These are phyloP conservation scores for Tulasnella sp. DNA, from an alignment of 768 basidiomycete species.

Conservation along the genomic window DNA sequence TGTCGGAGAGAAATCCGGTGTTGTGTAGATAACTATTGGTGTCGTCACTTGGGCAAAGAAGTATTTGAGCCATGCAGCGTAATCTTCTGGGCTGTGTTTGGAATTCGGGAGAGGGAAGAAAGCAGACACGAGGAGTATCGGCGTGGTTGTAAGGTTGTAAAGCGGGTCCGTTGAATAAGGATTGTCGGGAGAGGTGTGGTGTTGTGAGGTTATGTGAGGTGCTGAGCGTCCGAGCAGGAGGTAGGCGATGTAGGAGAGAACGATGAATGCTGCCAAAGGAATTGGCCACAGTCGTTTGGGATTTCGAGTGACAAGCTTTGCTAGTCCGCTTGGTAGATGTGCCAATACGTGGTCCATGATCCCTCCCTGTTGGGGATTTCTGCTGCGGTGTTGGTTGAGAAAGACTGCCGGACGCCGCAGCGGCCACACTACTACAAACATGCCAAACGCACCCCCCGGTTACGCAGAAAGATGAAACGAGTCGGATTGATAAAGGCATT, in stretches of 20 bases:
- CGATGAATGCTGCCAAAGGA: neutral
- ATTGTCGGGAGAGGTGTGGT: neutral
- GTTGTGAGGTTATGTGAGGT: neutral
- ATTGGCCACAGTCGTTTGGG: neutral
- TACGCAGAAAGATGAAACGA: neutral
- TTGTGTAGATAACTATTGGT: slow-evolving; percentile 54
- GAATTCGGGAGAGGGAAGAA: slow-evolving; percentile 51
- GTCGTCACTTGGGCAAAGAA: slow-evolving; percentile 47
- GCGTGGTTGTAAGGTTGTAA: slow-evolving; percentile 19
- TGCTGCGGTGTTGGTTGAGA: too few species aligned
- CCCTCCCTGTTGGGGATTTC: too few species aligned
- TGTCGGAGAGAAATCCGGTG: slow-evolving; percentile 35
- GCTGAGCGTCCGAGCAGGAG: neutral
- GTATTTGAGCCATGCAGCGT: slow-evolving; percentile 44
- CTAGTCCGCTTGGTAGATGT: neutral
- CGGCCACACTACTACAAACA: neutral
- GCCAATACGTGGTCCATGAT: neutral
- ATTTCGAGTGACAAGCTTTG: neutral
- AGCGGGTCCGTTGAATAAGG: neutral
- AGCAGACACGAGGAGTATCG: slow-evolving; percentile 51
- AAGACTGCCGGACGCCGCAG: neutral
- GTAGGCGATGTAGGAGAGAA: neutral
- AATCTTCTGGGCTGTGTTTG: slow-evolving; percentile 48
- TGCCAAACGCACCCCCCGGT: neutral
- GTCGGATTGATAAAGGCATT: neutral